Percentiles rank a stretch among this genome's conserved stretches.
Evolutionary conservation across 345 rosid species (phyloP).

Genomic region (Eutrema yunnanense): DNA sequence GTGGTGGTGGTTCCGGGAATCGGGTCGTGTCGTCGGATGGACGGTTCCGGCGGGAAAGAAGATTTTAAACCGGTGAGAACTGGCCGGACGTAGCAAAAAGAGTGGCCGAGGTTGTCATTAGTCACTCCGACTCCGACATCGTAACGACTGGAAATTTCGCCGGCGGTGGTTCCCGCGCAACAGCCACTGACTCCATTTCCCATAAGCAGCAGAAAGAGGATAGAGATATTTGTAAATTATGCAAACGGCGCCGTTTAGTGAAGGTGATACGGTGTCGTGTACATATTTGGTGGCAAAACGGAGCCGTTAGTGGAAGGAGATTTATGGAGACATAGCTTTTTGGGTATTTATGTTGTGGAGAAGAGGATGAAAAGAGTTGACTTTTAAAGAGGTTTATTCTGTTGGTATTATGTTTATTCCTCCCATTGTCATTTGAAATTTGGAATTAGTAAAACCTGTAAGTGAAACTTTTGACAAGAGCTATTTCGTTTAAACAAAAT

Average conservation of each 20-base stretch:
- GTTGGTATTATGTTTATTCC: slow-evolving; percentile 11
- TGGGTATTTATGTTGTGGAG: slow-evolving; percentile 21
- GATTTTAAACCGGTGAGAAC: slow-evolving; percentile 32
- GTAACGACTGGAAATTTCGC: slow-evolving; percentile 37
- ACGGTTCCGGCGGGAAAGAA: slow-evolving; percentile 17
- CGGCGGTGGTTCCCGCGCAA: slow-evolving; percentile 41
- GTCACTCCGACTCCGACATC: slow-evolving; percentile 29
- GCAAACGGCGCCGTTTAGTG: background rate
- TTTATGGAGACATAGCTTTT: background rate
- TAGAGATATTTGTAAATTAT: background rate
- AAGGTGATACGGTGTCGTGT: slow-evolving; percentile 27
- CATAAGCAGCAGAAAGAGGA: slow-evolving; percentile 27
- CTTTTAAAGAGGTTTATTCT: slow-evolving; percentile 21
- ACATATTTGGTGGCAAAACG: slow-evolving; percentile 6
- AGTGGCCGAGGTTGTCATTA: slow-evolving; percentile 64
- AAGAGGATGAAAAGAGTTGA: slow-evolving; percentile 21
- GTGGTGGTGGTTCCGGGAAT: slow-evolving; percentile 41
- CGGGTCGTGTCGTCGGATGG: slow-evolving; percentile 40
- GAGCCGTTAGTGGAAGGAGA: background rate
- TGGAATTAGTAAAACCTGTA: slow-evolving; percentile 4
- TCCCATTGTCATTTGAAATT: background rate
- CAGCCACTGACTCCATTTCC: slow-evolving; percentile 56
- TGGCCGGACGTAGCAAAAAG: slow-evolving; percentile 72
- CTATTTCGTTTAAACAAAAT: background rate
- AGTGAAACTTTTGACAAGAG: background rate